Percentiles rank a stretch among this genome's conserved stretches.
These are phyloP conservation scores for Metrosideros polymorpha DNA, from an alignment of 441 rosid genomes.

Conservation along the genomic window DNA sequence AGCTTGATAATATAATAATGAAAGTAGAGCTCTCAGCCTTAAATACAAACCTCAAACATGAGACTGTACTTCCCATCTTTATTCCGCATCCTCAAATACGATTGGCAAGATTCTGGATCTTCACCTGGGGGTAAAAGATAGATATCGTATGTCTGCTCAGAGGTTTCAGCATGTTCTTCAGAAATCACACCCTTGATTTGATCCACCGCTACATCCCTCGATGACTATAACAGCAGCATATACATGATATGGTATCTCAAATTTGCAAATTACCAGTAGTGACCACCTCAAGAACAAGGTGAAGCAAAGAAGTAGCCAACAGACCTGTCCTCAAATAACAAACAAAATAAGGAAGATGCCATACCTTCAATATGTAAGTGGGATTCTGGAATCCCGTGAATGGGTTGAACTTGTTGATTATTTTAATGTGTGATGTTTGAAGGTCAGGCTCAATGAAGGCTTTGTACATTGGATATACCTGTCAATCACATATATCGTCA, in stretches of 20 bases:
- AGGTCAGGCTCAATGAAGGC: conserved; percentile 99
- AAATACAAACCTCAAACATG: conserved; percentile 89
- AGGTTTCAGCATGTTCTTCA: conserved; percentile 58
- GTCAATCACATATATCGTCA: conserved; percentile 7
- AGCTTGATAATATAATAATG: background rate
- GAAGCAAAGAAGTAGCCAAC: background rate
- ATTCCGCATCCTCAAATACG: conserved; percentile 95
- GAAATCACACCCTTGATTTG: conserved; percentile 58
- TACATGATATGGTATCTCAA: background rate
- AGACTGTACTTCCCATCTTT: conserved; percentile 98
- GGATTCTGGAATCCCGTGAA: conserved; percentile 95
- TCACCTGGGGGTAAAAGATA: conserved; percentile 99
- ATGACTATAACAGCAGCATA: conserved; percentile 50
- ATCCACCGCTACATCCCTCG: conserved; percentile 51
- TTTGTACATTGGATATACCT: conserved; percentile 99
- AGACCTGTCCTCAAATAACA: background rate
- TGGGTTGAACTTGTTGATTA: conserved; percentile 91
- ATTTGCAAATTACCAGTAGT: background rate
- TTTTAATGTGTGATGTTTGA: conserved; percentile 89
- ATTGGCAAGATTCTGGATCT: conserved; percentile 95
- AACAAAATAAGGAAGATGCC: background rate
- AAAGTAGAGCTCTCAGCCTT: conserved; percentile 2
- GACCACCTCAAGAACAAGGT: background rate
- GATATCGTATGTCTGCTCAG: conserved; percentile 90
- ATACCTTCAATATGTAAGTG: conserved; percentile 90